Base-by-base conservation (phyloP, 2,329 filamentous ascomycete genomes). In the Cercospora nicotianae region DNA sequence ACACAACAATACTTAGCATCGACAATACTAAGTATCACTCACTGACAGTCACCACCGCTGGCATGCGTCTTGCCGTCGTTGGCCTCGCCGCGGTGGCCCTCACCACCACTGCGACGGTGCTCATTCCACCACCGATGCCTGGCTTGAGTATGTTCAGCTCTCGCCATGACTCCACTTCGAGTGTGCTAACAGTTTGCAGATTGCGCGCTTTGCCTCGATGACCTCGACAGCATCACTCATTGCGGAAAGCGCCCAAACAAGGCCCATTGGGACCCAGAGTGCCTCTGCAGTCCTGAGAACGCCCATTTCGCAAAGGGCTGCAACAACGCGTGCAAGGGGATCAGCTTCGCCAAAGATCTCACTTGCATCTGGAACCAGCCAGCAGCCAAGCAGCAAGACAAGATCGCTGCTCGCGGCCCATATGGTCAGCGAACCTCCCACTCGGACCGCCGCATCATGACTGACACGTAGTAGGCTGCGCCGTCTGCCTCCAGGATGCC, bases 1-100 rank as follows among this genome's bases (percentile, higher is more conserved):
- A 30, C 60, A 31, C 39, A 62, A 63, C 60, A 63, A 53, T 63
- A 63, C 60, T 63, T 63, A 61, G 26, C 60, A 28, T 48, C 60
- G 23, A 63, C n/a, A 53, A 51, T 33, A 63, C 45, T 26, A 63
- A 63, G 45, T 53, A 33, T 28, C 60, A 63, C 39, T 31, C 18
- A 31, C n/a, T 26, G 45, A 45, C 39, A 12, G 39, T 45, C 30
- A 20, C 59, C 60, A 20, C 45, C 26, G 33, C 62, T 53, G 51
- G 51, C 20, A 64, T 64, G 62, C 62, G 31, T 53, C 42, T 58
- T 33, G 62, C 51, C 53, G 53, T 53, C 53, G 51, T 39, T 12
- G 48, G 12, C 26, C 20, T 59, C 48, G n/a, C 51, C 48, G 62
- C 36, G 16, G 23, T 58, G 10, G 51, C 33, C 53, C 18, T 53